These are phyloP conservation scores for Nigrospora oryzae DNA, from an alignment of 2,329 filamentous ascomycete genomes.

Conservation along the genomic window DNA sequence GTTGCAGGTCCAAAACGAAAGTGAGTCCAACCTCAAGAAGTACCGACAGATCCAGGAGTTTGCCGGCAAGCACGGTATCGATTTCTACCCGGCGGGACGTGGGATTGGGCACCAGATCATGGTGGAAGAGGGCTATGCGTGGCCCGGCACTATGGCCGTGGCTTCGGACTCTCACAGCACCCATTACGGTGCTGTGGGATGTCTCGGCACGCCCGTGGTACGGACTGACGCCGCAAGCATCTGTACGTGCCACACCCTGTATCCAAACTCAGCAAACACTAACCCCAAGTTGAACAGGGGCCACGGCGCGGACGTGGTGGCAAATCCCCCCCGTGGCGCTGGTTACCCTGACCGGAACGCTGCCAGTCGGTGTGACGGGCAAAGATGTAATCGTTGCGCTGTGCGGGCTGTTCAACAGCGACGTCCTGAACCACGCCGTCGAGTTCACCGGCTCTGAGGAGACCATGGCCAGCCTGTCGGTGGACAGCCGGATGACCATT, in stretches of 20 bases:
- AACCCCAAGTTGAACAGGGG: constrained; percentile 30
- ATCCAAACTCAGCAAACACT: no score
- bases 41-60: constrained; percentile 78
- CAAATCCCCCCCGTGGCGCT: constrained; percentile 78
- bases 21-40: constrained; percentile 70
- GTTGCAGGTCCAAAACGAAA: constrained; percentile 55
- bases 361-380: constrained; percentile 75
- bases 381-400: constrained; percentile 93
- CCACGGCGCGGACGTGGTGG: constrained; percentile 78
- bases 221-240: constrained; percentile 81
- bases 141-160: constrained; percentile 78
- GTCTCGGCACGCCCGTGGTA: constrained; percentile 73
- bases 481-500: constrained; percentile 69
- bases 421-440: constrained; percentile 84
- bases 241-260: constrained; percentile 22
- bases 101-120: constrained; percentile 91
- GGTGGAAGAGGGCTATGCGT: constrained; percentile 75
- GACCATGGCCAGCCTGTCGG: constrained; percentile 62
- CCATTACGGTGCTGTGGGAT: constrained; percentile 75
- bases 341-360: constrained; percentile 65
- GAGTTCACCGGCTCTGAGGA: constrained; percentile 78
- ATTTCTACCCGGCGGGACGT: constrained; percentile 67
- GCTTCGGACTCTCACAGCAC: constrained; percentile 73
- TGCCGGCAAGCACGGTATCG: constrained; percentile 66
- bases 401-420: constrained; percentile 78